Conservation (phyloP, 2,329 filamentous ascomycete genomes). For the Chaetomium sp. region DNA sequence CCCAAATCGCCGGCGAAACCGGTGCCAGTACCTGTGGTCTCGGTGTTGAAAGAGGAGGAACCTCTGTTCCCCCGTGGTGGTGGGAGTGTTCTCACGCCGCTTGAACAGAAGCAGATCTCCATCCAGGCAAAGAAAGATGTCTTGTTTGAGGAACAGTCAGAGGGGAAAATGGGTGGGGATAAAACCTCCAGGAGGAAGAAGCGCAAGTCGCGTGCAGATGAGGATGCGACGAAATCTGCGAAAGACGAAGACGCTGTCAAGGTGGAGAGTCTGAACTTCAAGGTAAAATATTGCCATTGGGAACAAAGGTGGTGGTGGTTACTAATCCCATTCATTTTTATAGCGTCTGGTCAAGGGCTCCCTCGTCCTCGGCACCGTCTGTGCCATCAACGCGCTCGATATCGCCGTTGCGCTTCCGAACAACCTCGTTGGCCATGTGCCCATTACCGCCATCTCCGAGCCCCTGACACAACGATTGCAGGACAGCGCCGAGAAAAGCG, state of each 20-base stretch:
- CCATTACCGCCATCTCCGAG: conserved; percentile 86
- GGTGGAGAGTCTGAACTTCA: conserved; percentile 84
- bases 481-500: conserved; percentile 52
- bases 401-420: conserved; percentile 82
- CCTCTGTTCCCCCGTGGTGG: conserved; percentile 88
- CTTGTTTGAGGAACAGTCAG: conserved; percentile 73
- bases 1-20: conserved; percentile 29
- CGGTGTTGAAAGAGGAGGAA: conserved; percentile 67
- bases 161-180: conserved; percentile 35
- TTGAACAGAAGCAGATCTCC: conserved; percentile 95
- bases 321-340: conserved; percentile 5
- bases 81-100: conserved; percentile 78
- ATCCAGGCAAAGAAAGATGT: conserved; percentile 90
- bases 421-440: conserved; percentile 82
- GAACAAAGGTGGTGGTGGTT: neutral
- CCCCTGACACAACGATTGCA: conserved; percentile 71
- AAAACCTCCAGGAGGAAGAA: conserved; percentile 45
- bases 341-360: conserved; percentile 81
- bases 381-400: conserved; percentile 71
- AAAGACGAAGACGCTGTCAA: conserved; percentile 55
- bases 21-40: conserved; percentile 32
- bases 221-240: conserved; percentile 45
- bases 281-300: conserved; percentile 46
- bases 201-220: conserved; percentile 46
- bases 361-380: conserved; percentile 79